Percentiles rank a stretch among this genome's conserved stretches.
phyloP scores from a whole-genome alignment of 208 protist species.

The Acanthamoeba culbertsoni region DNA sequence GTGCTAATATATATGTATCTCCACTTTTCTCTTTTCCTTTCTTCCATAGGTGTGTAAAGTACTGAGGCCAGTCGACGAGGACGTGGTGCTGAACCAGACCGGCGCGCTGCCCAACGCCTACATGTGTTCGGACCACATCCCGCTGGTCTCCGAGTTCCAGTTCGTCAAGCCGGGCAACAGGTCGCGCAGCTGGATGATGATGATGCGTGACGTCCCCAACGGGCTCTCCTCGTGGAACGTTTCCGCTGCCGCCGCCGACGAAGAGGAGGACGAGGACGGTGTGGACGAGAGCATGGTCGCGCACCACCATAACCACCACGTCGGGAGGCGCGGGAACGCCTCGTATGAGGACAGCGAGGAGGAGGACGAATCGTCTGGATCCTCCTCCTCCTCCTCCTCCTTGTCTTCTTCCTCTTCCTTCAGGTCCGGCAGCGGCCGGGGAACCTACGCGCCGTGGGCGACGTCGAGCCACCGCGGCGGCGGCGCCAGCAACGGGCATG shows the following conservation, averaged over 20 bases:
- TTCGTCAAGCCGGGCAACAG: background rate
- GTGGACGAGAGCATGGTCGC: no score
- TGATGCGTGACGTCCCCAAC: no score
- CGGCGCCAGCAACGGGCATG: background rate
- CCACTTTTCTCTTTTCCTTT: no score
- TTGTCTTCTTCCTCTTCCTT: background rate
- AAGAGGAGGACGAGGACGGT: no score
- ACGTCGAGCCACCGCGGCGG: background rate
- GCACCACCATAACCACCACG: no score
- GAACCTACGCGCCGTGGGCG: background rate
- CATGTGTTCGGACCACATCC: slow-evolving; percentile 52
- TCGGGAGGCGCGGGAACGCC: no score
- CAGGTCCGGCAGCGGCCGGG: background rate
- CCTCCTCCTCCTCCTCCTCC: background rate
- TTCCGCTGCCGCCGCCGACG: background rate
- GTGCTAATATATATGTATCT: no score
- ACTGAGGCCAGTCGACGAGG: slow-evolving; percentile 25
- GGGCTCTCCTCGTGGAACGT: background rate
- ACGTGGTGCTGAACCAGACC: background rate
- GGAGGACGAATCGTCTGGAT: no score
- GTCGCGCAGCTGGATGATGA: no score
- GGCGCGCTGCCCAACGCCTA: slow-evolving; percentile 43
- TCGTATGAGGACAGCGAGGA: no score
- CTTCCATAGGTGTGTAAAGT: slow-evolving; percentile 20
- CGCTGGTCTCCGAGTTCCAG: slow-evolving; percentile 41